A percentile compares a stretch with the other conserved stretches of the same genome.
These are phyloP conservation scores for Madurella fahalii DNA, from an alignment of 2,329 filamentous ascomycete genomes.

Conservation along the genomic window DNA sequence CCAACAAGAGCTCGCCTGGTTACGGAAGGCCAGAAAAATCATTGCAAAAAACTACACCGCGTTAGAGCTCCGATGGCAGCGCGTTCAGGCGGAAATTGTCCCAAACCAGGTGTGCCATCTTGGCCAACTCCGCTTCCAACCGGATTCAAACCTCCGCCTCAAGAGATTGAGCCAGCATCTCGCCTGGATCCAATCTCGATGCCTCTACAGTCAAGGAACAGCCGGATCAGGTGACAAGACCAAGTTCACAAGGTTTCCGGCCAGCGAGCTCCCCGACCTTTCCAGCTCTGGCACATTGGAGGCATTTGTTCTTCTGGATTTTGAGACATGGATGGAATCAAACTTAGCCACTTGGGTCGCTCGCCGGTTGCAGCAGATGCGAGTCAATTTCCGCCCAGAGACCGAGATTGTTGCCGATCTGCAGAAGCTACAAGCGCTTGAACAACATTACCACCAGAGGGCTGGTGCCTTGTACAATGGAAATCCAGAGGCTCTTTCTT, in stretches of 20 bases:
- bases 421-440: not conserved
- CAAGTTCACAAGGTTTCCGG: not conserved
- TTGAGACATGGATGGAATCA: slow-evolving; percentile 20
- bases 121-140: slow-evolving; percentile 4
- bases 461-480: slow-evolving; percentile 6
- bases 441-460: slow-evolving; percentile 5
- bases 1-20: not conserved
- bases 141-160: slow-evolving; percentile 15
- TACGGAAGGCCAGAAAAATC: not conserved
- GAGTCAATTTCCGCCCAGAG: too few species aligned
- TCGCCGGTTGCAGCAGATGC: not conserved
- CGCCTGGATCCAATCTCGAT: slow-evolving; percentile 12
- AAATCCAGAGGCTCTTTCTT: slow-evolving; percentile 16
- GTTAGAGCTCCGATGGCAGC: slow-evolving; percentile 11
- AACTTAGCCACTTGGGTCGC: slow-evolving; percentile 9
- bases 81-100: not conserved
- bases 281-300: not conserved
- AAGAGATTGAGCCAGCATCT: slow-evolving; percentile 1
- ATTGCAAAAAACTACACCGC: not conserved
- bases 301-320: slow-evolving; percentile 8
- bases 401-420: not conserved
- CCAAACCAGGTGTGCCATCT: not conserved
- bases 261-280: not conserved
- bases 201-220: too few species aligned
- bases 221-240: slow-evolving; percentile 14